Base-by-base conservation (phyloP, 1,139 yeast genomes). In the Lodderomyces jiufengensis region DNA sequence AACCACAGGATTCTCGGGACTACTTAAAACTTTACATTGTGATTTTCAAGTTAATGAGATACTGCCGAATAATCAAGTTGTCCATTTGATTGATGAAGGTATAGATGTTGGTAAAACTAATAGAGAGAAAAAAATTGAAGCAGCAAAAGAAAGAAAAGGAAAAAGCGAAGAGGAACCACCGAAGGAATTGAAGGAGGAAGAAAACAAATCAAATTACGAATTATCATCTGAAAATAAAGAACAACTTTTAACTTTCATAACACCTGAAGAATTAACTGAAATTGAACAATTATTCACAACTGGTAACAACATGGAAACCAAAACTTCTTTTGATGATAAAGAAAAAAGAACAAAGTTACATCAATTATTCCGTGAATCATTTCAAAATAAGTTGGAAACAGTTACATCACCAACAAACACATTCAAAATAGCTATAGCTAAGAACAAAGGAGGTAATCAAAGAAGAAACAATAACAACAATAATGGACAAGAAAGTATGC, bases 21-120 rank as follows among this genome's bases (percentile, higher is more conserved):
- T 75, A 10, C 70, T 92, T 48, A 92, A 92, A 57, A 95, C 85
- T 51, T 70, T 96, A 44, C 88, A 88, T 60, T 81, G 95, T n/a
- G 98, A 92, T 57, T 94, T 94, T 55, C 72, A 87, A 54, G 98
- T 92, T 30, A 87, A 88, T 56, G 98, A 94, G 58, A 82, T 92
- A 42, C 83, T 72, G 42, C 49, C 63, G 22, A 63, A 76, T 20
- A 95, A 87, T 1, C 61, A 74, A 2, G 95, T 88, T 2, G 74
- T 90, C 10, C 92, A 82, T 54, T 67, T 92, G 45, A 55, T 62
- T 3, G 95, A 90, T 52, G 76, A 78, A 36, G 97, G 97, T 3
- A 68, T 82, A 34, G 74, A 75, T 34, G 45, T 61, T 33, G 74
- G 74, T 3, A 61, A 63, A 39, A 69, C 74, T 42, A 78, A 71